Evolutionary conservation across 2,329 filamentous ascomycete species (phyloP).

Genomic region (Hymenoscyphus linearis): DNA sequence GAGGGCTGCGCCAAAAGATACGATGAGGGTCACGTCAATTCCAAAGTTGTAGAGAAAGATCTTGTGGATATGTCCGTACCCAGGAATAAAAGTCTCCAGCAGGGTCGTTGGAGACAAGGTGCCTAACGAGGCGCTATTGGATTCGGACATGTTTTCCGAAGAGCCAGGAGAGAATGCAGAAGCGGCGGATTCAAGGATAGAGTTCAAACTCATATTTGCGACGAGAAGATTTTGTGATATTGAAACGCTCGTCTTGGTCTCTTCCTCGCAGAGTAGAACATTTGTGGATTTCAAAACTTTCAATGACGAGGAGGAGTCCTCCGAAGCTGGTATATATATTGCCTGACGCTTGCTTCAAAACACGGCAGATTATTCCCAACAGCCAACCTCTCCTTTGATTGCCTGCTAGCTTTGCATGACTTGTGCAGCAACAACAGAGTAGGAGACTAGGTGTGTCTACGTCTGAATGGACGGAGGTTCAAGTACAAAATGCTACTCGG

Average conservation of each 20-base stretch:
- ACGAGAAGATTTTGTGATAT: constrained; percentile 1
- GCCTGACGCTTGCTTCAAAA: not conserved
- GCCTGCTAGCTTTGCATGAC: constrained; percentile 8
- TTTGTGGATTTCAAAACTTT: not conserved
- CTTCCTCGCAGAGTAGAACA: not conserved
- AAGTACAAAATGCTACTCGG: not conserved
- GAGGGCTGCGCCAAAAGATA: constrained; percentile 23
- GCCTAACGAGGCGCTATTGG: constrained; percentile 1
- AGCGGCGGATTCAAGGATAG: constrained; percentile 15
- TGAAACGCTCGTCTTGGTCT: not conserved
- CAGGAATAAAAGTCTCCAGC: constrained; percentile 31
- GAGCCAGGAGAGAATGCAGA: constrained; percentile 15
- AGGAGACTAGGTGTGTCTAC: not conserved
- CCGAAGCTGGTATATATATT: not conserved
- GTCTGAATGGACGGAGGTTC: not conserved
- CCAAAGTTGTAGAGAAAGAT: constrained; percentile 27
- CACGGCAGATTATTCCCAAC: not conserved
- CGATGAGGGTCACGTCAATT: constrained; percentile 30
- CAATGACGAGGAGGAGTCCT: not conserved
- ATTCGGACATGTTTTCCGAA: constrained; percentile 11
- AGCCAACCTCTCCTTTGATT: not conserved
- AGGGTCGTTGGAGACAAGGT: constrained; percentile 23
- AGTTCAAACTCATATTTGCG: constrained; percentile 13
- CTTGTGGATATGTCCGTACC: constrained; percentile 29
- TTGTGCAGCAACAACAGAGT: constrained; percentile 5